phyloP scores from a whole-genome alignment of 169 alveolate species.

The Ichthyophthirius multifiliis region DNA sequence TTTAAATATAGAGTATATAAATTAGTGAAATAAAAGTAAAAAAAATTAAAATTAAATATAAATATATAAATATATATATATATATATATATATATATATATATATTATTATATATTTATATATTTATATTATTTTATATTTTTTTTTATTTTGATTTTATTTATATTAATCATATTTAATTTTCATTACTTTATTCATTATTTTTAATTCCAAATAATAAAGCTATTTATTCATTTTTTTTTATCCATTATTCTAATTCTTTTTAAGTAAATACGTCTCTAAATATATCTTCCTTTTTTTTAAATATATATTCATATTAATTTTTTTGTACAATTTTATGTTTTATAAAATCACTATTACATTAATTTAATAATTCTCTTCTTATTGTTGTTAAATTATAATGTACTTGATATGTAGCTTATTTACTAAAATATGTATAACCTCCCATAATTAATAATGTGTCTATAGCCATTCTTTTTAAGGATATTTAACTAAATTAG shows the following conservation, averaged over 20 bases:
- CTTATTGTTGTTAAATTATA: not conserved
- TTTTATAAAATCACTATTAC: not conserved
- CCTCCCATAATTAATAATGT: constrained; percentile 12
- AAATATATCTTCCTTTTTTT: not conserved
- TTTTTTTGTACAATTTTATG: not conserved
- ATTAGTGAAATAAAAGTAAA: too few species aligned
- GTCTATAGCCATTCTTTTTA: not conserved
- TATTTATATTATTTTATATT: too few species aligned
- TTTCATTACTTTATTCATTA: too few species aligned
- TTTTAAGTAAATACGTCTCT: not conserved
- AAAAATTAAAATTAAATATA: too few species aligned
- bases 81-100: too few species aligned
- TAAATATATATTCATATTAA: not conserved
- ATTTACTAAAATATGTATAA: constrained; percentile 1
- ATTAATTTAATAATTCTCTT: not conserved
- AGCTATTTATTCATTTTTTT: not conserved
- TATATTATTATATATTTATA: too few species aligned
- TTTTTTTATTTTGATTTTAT: too few species aligned
- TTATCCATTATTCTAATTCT: not conserved
- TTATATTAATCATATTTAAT: too few species aligned
- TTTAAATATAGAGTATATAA: too few species aligned
- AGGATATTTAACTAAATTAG: not conserved
- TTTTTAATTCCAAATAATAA: constrained; percentile 1
- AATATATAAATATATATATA: too few species aligned
- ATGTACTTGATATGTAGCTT: constrained; percentile 4